phyloP scores from a whole-genome alignment of 257 asterid species.

The Solanum bulbocastanum region DNA sequence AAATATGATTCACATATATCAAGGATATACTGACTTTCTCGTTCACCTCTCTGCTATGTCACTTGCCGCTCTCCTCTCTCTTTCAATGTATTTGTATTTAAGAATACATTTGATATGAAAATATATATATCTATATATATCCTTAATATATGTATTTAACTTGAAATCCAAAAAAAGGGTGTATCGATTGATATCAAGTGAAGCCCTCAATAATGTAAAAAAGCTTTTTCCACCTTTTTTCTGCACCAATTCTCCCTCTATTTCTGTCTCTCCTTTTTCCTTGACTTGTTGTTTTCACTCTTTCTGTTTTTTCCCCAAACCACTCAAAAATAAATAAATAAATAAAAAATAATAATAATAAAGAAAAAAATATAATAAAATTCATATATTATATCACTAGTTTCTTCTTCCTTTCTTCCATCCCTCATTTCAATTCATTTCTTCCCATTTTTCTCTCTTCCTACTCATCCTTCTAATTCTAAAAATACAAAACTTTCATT shows the following conservation, averaged over 20 bases:
- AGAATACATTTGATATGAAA: too few relatives aligned
- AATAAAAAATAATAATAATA: too few relatives aligned
- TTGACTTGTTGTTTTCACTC: constrained; percentile 66
- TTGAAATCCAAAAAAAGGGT: too few relatives aligned
- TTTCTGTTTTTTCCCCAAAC: neutral
- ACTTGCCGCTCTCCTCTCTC: neutral
- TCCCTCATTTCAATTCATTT: neutral
- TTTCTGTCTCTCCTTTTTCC: constrained; percentile 23
- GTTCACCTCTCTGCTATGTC: neutral
- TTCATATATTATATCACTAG: neutral
- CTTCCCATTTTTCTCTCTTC: neutral
- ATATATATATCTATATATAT: too few relatives aligned
- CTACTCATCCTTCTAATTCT: neutral
- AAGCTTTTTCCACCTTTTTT: neutral
- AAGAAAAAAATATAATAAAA: neutral
- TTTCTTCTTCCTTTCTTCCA: neutral
- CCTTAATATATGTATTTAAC: too few relatives aligned
- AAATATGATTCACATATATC: neutral
- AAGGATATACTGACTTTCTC: neutral
- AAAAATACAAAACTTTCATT: neutral
- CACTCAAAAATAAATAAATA: neutral
- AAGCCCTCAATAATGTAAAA: neutral
- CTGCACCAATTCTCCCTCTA: neutral
- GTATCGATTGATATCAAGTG: too few relatives aligned
- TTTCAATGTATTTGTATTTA: too few relatives aligned